Evolutionary conservation across 305 asterid genomes (phyloP), one percentile per base, ranked within the genome.

Genomic region (Rubia tinctorum): DNA sequence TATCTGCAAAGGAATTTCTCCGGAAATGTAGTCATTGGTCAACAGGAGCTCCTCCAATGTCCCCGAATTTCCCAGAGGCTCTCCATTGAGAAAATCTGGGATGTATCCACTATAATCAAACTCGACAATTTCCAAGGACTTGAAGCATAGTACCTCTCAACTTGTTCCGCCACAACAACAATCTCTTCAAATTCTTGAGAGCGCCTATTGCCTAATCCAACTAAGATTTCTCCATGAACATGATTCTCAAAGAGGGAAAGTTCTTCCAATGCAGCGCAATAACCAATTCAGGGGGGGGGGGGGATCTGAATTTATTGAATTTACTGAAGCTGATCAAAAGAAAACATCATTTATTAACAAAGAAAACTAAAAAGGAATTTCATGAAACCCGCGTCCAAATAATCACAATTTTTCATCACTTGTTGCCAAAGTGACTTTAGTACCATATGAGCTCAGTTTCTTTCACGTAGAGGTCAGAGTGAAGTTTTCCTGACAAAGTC

Each of bases 401-500:
- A 53, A 17, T 23, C 2, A 63, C 62, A 43, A 30, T 27, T 25
- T 37, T 60, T 47, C 42, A 47, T 15, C 39, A n/a, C 20, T 18
- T 14, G 34, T 27, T 9, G 37, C 37, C 13, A 20, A 34, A 62
- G 20, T 9, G 8, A 64, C 18, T 39, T 70, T 60, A 51, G 0
- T 3, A 40, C 22, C 9, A 59, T 40, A 66, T 10, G 30, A n/a
- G 1, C 49, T 49, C 72, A 2, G 20, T 59, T 66, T 71, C 47
- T 83, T 84, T 83, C 1, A 90, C 96, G 65, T 89, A 82, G 30
- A 92, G 76, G 78, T 87, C 84, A 9, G 82, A 77, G 72, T 88
- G 94, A 22, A 91, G 97, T 78, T 94, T 90, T 77, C 97, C 98
- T 2, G 97, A 95, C 85, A 94, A 85, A 22, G 93, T 97, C 66